phyloP scores from a whole-genome alignment of 805 yeast species.

The Myxozyma melibiosi region DNA sequence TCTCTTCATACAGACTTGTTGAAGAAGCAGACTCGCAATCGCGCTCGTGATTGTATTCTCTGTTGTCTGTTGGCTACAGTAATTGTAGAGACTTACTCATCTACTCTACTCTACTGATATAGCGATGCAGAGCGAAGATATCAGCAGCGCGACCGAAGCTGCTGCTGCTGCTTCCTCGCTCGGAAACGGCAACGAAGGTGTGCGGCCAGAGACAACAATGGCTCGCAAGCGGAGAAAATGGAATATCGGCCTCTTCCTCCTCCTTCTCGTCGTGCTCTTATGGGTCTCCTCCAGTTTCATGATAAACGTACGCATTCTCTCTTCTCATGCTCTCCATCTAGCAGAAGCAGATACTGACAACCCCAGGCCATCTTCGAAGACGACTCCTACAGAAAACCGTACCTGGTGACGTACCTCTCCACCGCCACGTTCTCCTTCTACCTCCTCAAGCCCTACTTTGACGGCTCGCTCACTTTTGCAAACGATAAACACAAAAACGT shows the following conservation, averaged over 20 bases:
- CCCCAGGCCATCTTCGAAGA: conserved; percentile 57
- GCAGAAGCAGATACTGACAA: not conserved
- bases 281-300: conserved; percentile 93
- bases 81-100: not conserved
- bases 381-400: conserved; percentile 79
- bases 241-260: conserved; percentile 25
- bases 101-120: too few species aligned
- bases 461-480: conserved; percentile 12
- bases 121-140: too few species aligned
- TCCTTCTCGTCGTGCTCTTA: conserved; percentile 27
- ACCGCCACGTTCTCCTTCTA: conserved; percentile 83
- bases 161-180: not conserved
- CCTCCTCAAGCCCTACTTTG: conserved; percentile 58
- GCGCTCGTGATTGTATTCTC: too few species aligned
- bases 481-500: not conserved
- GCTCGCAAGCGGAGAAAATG: conserved; percentile 11
- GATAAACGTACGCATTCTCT: conserved; percentile 57
- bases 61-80: not conserved
- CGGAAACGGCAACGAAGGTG: not conserved
- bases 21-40: too few species aligned
- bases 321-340: not conserved
- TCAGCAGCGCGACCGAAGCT: not conserved
- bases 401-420: conserved; percentile 87
- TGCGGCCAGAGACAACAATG: not conserved
- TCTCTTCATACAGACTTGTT: too few species aligned